These are phyloP conservation scores for Eimeria acervulina DNA, from an alignment of 169 alveolate genomes.

Conservation along the genomic window DNA sequence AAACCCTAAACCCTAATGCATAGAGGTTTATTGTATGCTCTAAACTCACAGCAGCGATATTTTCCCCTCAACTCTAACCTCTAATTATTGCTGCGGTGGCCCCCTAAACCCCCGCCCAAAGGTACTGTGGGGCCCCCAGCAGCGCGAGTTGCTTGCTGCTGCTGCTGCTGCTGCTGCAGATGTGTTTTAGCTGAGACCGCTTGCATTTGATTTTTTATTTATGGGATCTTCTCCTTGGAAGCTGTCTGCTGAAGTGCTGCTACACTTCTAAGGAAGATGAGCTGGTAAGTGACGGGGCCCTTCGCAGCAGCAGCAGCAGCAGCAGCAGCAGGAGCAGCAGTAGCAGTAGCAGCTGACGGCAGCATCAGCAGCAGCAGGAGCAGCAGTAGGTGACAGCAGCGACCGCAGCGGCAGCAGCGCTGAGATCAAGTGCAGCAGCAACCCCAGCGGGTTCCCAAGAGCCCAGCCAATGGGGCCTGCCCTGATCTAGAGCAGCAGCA, in stretches of 20 bases:
- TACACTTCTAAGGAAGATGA: conserved; percentile 5
- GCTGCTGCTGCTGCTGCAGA: background rate
- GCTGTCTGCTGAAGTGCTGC: background rate
- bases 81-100: background rate
- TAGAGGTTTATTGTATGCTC: too few species aligned
- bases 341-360: background rate
- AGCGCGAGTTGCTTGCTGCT: background rate
- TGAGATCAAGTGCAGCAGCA: too few species aligned
- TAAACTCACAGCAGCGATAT: too few species aligned
- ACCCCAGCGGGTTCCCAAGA: too few species aligned
- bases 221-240: background rate
- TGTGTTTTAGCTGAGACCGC: background rate
- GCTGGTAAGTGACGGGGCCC: background rate
- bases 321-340: conserved; percentile 6
- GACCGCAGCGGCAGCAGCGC: background rate
- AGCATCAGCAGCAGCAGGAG: background rate
- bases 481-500: too few species aligned
- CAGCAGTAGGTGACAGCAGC: background rate
- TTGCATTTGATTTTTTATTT: background rate
- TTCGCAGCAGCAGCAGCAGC: conserved; percentile 18
- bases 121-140: conserved; percentile 47
- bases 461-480: too few species aligned
- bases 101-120: background rate
- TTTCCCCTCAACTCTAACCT: too few species aligned
- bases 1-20: background rate